phyloP scores from a whole-genome alignment of 106 monocot genomes.

The Apostasia ramifera region DNA sequence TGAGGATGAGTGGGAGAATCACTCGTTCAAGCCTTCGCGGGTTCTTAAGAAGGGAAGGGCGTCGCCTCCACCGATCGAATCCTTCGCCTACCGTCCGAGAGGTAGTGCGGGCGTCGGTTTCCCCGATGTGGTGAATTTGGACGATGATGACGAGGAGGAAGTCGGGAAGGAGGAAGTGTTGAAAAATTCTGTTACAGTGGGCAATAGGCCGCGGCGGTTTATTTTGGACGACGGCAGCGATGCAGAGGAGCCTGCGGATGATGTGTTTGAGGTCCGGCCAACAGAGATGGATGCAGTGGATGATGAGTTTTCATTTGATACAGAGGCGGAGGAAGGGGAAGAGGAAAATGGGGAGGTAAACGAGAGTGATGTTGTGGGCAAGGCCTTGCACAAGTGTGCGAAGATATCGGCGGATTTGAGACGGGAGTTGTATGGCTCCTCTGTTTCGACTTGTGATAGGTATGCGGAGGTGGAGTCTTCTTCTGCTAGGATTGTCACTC shows the following conservation, averaged over 20 bases:
- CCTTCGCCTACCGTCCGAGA: conserved; percentile 54
- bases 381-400: conserved; percentile 71
- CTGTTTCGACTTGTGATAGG: conserved; percentile 37
- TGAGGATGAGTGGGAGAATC: conserved; percentile 87
- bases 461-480: conserved; percentile 80
- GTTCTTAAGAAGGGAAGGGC: conserved; percentile 44
- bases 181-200: not conserved
- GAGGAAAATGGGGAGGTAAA: conserved; percentile 11
- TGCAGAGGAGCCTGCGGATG: conserved; percentile 5
- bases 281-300: conserved; percentile 29
- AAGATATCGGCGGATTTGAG: conserved; percentile 64
- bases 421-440: conserved; percentile 77
- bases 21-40: conserved; percentile 55
- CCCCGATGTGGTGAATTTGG: conserved; percentile 7
- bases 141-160: conserved; percentile 39
- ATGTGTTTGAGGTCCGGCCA: conserved; percentile 21
- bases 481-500: conserved; percentile 71
- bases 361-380: conserved; percentile 73
- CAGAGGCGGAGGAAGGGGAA: conserved; percentile 14
- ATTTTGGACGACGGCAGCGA: conserved; percentile 28
- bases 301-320: conserved; percentile 21
- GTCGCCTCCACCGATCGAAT: conserved; percentile 53
- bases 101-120: not conserved
- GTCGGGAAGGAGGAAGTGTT: not conserved
- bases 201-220: conserved; percentile 10